Base-by-base conservation (phyloP, 2,329 filamentous ascomycete species). In the Tympanopsis confertula region DNA sequence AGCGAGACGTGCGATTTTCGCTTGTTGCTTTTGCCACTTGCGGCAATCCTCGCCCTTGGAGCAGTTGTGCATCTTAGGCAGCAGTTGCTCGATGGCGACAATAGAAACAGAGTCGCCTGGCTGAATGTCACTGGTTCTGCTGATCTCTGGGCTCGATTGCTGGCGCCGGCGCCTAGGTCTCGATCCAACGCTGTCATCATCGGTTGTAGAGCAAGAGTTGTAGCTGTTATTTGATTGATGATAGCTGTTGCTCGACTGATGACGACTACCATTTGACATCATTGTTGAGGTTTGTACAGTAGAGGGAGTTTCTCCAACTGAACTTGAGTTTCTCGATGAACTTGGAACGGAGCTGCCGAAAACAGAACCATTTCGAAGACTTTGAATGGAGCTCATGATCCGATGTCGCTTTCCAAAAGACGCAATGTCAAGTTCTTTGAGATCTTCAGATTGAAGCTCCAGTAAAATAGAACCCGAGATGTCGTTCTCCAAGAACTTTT, bases 341-440 rank as follows among this genome's bases (percentile, higher is more conserved):
- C 30, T 33, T 10, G 30, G 10, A 10, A 10, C 7, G 22, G 22
- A 26, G 7, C 7, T 10, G 7, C 10, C 17, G n/a, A n/a, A n/a
- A 10, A 42, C 13, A 5, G 39, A 26, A 24, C 49, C 55, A 35
- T 52, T 50, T 15, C 68, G 65, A 13, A 78, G 60, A 4, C 61
- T 58, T 15, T 68, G 66, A 41, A 78, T 77, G 35, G 68, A 65
- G 43, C 64, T 66, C 73, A 77, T 78, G 2, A 79, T 41, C 40
- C 66, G 61, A 48, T 77, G 73, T 15, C 75, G 66, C 48, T 78
- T 79, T 37, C 75, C 75, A 46, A 79, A 79, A 0, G 74, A 79
- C 35, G 62, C 58, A 35, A 80, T 78, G 37, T 71, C 72, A 12
- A 79, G 60, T 49, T 80, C 75, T 48, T 77, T 78, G 22, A 80